A percentile compares a stretch with the other conserved stretches of the same genome.
These are phyloP conservation scores for Capsicum rhomboideum DNA, from an alignment of 257 asterid species.

Conservation along the genomic window DNA sequence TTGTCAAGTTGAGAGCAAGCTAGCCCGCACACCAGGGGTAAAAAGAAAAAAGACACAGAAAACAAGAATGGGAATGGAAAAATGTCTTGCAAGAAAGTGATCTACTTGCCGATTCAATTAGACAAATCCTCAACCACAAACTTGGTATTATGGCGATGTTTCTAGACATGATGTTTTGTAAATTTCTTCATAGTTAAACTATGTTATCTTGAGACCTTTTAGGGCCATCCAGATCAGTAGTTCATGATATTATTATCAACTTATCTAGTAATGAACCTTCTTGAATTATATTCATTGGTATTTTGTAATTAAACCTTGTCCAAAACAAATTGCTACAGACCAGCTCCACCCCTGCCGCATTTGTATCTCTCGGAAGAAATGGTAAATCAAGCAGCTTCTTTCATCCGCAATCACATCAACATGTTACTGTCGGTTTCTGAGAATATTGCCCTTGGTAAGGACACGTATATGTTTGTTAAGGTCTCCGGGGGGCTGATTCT, in stretches of 20 bases:
- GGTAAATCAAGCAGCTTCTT: slow-evolving; percentile 35
- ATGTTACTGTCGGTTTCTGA: slow-evolving; percentile 40
- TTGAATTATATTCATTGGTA: neutral
- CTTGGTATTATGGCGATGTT: neutral
- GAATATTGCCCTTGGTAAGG: slow-evolving; percentile 63
- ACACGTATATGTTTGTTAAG: slow-evolving; percentile 47
- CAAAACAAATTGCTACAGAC: slow-evolving; percentile 41
- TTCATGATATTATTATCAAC: neutral
- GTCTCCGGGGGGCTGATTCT: slow-evolving; percentile 36
- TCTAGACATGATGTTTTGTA: neutral
- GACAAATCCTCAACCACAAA: neutral
- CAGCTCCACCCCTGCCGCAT: slow-evolving; percentile 81
- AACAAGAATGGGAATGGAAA: neutral
- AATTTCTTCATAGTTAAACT: neutral
- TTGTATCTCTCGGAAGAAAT: slow-evolving; percentile 65
- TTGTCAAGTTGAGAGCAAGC: neutral
- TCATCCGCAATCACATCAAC: slow-evolving; percentile 38
- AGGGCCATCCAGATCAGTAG: neutral
- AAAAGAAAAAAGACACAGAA: neutral
- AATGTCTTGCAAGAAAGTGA: neutral
- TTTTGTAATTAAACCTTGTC: neutral
- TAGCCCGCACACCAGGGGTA: neutral
- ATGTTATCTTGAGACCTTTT: neutral
- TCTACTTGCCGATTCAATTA: neutral
- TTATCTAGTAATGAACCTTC: neutral